Evolutionary conservation across 2,329 filamentous ascomycete species (phyloP).

Genomic region (Pezicula carpinea): DNA sequence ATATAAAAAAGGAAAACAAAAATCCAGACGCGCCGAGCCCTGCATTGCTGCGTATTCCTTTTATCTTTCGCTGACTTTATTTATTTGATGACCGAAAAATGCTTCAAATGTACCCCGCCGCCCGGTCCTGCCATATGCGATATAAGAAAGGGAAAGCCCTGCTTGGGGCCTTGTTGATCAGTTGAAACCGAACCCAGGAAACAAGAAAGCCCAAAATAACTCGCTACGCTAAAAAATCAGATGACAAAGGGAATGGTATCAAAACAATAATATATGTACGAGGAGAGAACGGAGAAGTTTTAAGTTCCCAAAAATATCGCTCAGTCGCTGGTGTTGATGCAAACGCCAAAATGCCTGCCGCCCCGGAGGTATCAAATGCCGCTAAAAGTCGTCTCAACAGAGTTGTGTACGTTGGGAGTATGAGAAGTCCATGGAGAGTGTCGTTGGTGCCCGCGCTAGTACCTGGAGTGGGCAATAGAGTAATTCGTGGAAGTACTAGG

Average conservation of each 20-base stretch:
- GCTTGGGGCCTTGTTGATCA: conserved; percentile 35
- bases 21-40: conserved; percentile 39
- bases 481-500: conserved; percentile 32
- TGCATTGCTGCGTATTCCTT: conserved; percentile 63
- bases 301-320: conserved; percentile 24
- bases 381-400: conserved; percentile 21
- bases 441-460: conserved; percentile 25
- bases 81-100: conserved; percentile 34
- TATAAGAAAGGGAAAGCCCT: conserved; percentile 25
- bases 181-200: conserved; percentile 35
- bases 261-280: conserved; percentile 26
- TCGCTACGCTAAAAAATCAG: conserved; percentile 49
- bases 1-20: conserved; percentile 23
- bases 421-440: conserved; percentile 11
- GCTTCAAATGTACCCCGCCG: conserved; percentile 23
- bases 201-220: conserved; percentile 22
- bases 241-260: conserved; percentile 33
- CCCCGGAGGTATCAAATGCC: conserved; percentile 26
- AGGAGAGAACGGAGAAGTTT: conserved; percentile 16
- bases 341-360: conserved; percentile 20
- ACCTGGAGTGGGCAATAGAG: conserved; percentile 48
- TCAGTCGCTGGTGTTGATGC: conserved; percentile 27
- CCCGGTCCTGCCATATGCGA: conserved; percentile 28
- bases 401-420: conserved; percentile 8
- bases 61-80: conserved; percentile 28